Evolutionary conservation across 2,329 filamentous ascomycete genomes (phyloP), one percentile per base, ranked within the genome.

Genomic region (Trichophyton mentagrophytes): DNA sequence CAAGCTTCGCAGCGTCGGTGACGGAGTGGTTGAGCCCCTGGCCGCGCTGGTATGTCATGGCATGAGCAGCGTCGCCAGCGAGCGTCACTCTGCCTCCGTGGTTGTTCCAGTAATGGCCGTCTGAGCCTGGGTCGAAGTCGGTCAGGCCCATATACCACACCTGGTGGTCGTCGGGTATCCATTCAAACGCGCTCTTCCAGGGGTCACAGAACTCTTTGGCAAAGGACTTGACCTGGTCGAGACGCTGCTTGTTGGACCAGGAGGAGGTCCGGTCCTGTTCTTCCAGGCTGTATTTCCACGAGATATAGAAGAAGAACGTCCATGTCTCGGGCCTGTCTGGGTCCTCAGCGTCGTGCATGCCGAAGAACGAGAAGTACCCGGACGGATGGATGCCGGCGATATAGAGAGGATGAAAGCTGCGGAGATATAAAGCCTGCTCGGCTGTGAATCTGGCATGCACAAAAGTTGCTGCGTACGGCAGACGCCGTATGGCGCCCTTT

Each of bases 301-400:
- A 78, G 58, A 79, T 75, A 65, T 80, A 80, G 68, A 76, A 78
- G 67, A 76, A 76, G 56, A 71, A 71, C 3, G 66, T 66, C 70
- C 69, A 71, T 11, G 66, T 68, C 38, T 68, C 66, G 1, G 69
- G 69, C n/a, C 64, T 58, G 42, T 65, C 60, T 1, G 66, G 66
- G 27, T 69, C 64, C 20, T 62, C 63, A 3, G 64, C 66, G 30
- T 70, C 65, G 36, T 70, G 69, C 57, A 71, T 69, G n/a, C 74
- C 73, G 58, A 80, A 76, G 68, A 78, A 77, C 17, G 73, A 72
- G 61, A 79, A 30, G 9, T 38, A 38, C 33, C 33, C 33, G 2
- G 33, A 38, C 9, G 33, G 33, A 38, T 38, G 33, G 33, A 70
- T 69, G 58, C 76, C 74, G 20, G 70, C 78, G 79, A 77, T 71